Evolutionary conservation across 768 basidiomycete species (phyloP).

Genomic region (Collybia mongolica): DNA sequence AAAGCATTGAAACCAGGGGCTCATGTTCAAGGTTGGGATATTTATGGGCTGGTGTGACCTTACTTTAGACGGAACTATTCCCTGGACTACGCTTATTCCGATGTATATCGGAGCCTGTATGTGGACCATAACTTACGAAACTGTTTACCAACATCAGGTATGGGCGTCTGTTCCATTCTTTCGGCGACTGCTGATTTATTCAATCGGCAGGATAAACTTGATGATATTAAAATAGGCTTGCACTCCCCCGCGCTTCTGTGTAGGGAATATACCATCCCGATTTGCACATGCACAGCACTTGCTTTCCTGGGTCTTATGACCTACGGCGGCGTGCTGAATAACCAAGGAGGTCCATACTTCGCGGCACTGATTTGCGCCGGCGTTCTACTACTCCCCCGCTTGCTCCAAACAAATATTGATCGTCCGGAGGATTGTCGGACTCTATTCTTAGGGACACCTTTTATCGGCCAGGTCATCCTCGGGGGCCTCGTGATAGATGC

Average conservation of each 20-base stretch:
- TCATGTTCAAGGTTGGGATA: constrained; percentile 29
- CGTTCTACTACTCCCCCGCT: constrained; percentile 13
- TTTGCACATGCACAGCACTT: constrained; percentile 43
- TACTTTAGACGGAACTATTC: constrained; percentile 16
- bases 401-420: constrained; percentile 24
- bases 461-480: constrained; percentile 25
- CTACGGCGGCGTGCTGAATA: constrained; percentile 43
- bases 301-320: constrained; percentile 43
- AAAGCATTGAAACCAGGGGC: constrained; percentile 16
- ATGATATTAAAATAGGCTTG: constrained; percentile 55
- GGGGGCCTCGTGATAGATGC: constrained; percentile 22
- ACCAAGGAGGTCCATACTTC: constrained; percentile 38
- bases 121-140: constrained; percentile 31
- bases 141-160: constrained; percentile 32
- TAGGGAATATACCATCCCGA: constrained; percentile 41
- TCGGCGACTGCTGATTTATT: constrained; percentile 1
- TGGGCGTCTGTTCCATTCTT: neutral
- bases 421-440: constrained; percentile 22
- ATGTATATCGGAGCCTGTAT: constrained; percentile 23
- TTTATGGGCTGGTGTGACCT: constrained; percentile 32
- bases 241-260: constrained; percentile 60
- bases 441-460: constrained; percentile 24
- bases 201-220: constrained; percentile 51
- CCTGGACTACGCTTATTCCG: constrained; percentile 22
- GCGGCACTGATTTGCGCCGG: constrained; percentile 17